Base-by-base conservation (phyloP, 2,329 filamentous ascomycete species). In the Aspergillus arachidicola region DNA sequence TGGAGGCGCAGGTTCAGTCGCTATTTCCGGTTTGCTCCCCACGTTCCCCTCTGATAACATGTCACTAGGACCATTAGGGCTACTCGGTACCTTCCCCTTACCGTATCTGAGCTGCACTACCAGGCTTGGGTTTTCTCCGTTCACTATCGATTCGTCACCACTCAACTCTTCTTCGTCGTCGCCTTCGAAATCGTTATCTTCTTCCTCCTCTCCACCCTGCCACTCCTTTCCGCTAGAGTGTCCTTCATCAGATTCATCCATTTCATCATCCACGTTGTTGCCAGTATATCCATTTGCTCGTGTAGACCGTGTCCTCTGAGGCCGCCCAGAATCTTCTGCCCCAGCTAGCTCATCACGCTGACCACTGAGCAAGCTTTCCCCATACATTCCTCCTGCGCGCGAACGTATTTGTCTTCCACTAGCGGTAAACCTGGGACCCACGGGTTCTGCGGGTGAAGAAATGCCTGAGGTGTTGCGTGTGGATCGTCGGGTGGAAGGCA, bases 341-440 rank as follows among this genome's bases (percentile, higher is more conserved):
- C 81, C 78, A 2, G 82, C 83, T 26, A 78, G 81, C 28, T 79
- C 81, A 36, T 79, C 78, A 26, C 79, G 64, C 66, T 86, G 84
- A 45, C 84, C 85, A 69, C 82, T 85, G 19, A 89, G 80, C 62
- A 89, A 73, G 36, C 78, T 79, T 72, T 85, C 84, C 12, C 84
- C 84, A 70, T 86, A 86, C 23, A 80, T 68, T n/a, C 84, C 84
- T 45, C 83, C 84, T n/a, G 82, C 76, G 51, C 84, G 80, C 61
- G 75, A 79, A 68, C 79, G 83, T 67, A 97, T 89, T 74, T 97
- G 93, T 26, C 95, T 88, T 26, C 95, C 95, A 75, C 93, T 97
- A 26, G 92, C 89, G 4, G 95, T 98, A 57, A 88, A 85, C 14
- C 83, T 85, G 57, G 84, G 91, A 81, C 78, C 89, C 28, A 83